Conservation (phyloP, 768 basidiomycete species). For the Kwoniella pini region DNA sequence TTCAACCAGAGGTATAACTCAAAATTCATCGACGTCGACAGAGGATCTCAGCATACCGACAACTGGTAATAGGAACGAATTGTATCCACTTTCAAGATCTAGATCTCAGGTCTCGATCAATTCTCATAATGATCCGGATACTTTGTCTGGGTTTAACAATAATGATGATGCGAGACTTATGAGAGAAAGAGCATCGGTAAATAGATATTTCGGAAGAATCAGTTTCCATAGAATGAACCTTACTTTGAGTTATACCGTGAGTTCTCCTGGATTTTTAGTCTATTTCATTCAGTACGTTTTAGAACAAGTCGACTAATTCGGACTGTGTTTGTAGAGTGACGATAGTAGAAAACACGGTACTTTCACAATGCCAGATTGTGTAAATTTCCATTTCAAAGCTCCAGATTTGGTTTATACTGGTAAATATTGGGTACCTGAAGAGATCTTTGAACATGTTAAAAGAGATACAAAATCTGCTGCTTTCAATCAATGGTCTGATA, state of each 20-base stretch:
- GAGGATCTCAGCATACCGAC: conserved; percentile 6
- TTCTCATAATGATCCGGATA: conserved; percentile 9
- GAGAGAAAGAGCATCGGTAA: conserved; percentile 69
- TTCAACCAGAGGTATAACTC: too few species aligned
- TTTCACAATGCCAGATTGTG: conserved; percentile 56
- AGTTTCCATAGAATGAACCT: conserved; percentile 63
- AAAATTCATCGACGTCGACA: not conserved
- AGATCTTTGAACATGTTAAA: conserved; percentile 53
- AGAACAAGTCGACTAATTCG: too few species aligned
- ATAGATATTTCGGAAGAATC: conserved; percentile 75
- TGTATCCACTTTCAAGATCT: conserved; percentile 14
- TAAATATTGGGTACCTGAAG: conserved; percentile 54
- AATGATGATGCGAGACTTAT: conserved; percentile 53
- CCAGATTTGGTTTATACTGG: conserved; percentile 69
- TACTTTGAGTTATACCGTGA: conserved; percentile 68
- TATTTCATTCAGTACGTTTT: too few species aligned
- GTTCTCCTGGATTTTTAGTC: too few species aligned
- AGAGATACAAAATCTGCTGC: conserved; percentile 14
- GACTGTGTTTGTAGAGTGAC: conserved; percentile 43
- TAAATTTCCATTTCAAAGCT: conserved; percentile 82
- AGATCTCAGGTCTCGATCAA: conserved; percentile 19
- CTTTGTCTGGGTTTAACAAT: not conserved
- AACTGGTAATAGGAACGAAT: conserved; percentile 1
- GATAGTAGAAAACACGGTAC: conserved; percentile 27
- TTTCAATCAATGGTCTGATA: conserved; percentile 29